phyloP scores from a whole-genome alignment of 2,329 filamentous ascomycete genomes.

The Lecanosticta acicola region DNA sequence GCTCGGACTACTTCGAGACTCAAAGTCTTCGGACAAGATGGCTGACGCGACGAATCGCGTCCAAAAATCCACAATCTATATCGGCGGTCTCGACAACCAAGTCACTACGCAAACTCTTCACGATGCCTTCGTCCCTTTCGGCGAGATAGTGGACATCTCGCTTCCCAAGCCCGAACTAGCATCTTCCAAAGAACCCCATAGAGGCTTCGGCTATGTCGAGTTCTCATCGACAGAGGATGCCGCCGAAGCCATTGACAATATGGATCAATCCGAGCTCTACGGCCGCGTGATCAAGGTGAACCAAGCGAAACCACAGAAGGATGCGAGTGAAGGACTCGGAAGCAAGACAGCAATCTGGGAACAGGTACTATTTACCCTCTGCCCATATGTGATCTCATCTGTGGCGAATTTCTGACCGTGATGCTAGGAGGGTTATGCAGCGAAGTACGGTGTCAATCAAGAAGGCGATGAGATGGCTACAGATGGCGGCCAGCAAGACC shows the following conservation, averaged over 20 bases:
- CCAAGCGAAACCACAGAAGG: slow-evolving; percentile 85
- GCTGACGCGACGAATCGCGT: slow-evolving; percentile 68
- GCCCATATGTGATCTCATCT: neutral
- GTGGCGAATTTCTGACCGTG: slow-evolving; percentile 10
- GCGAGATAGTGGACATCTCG: slow-evolving; percentile 86
- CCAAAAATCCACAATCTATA: slow-evolving; percentile 79
- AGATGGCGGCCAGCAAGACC: slow-evolving; percentile 44
- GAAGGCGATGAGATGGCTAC: slow-evolving; percentile 50
- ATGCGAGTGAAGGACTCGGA: slow-evolving; percentile 70
- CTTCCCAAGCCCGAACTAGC: slow-evolving; percentile 79
- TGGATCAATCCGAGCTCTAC: slow-evolving; percentile 95
- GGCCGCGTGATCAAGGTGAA: slow-evolving; percentile 89
- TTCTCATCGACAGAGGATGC: slow-evolving; percentile 83
- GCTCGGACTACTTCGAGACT: no score
- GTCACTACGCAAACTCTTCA: slow-evolving; percentile 72
- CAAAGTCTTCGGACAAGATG: no score
- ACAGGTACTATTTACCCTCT: slow-evolving; percentile 57
- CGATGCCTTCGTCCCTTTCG: slow-evolving; percentile 93
- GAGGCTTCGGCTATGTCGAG: slow-evolving; percentile 95
- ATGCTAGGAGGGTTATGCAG: slow-evolving; percentile 81
- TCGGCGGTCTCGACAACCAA: slow-evolving; percentile 76
- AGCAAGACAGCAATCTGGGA: slow-evolving; percentile 96
- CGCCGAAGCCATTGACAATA: slow-evolving; percentile 94
- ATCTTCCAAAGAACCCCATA: slow-evolving; percentile 71
- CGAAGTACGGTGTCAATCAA: slow-evolving; percentile 54